Conservation (phyloP, 2,329 filamentous ascomycete species). For the Aspergillus fumigatus region DNA sequence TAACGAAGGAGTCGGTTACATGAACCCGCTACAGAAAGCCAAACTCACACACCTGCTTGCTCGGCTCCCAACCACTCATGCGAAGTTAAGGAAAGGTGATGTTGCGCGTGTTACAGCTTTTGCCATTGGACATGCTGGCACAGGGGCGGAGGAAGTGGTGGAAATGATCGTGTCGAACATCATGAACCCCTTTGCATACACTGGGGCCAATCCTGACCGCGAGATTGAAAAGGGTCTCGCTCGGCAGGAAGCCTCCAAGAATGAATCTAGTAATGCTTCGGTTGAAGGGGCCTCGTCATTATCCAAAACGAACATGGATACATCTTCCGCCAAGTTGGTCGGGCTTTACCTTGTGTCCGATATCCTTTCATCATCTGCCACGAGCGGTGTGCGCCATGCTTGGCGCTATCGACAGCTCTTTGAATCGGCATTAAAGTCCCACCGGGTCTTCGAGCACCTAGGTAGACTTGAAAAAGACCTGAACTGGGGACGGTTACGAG, state of each 20-base stretch:
- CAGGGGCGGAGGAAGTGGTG: constrained; percentile 87
- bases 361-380: constrained; percentile 71
- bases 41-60: constrained; percentile 81
- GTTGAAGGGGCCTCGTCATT: constrained; percentile 32
- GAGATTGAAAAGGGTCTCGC: constrained; percentile 26
- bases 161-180: constrained; percentile 81
- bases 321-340: constrained; percentile 69
- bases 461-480: constrained; percentile 68
- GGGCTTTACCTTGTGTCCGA: constrained; percentile 78
- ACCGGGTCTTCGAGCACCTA: constrained; percentile 69
- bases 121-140: constrained; percentile 79
- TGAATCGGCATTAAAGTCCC: constrained; percentile 63
- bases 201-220: constrained; percentile 60
- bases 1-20: constrained; percentile 56
- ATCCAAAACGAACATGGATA: constrained; percentile 53
- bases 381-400: constrained; percentile 72
- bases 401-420: constrained; percentile 84
- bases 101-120: constrained; percentile 82
- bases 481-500: constrained; percentile 74
- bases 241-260: constrained; percentile 31
- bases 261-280: constrained; percentile 28
- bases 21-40: constrained; percentile 78
- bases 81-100: constrained; percentile 74
- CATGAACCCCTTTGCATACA: constrained; percentile 68
- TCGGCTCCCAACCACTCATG: constrained; percentile 70